Conservation (phyloP, 345 rosid genomes). For the Hibiscus syriacus region DNA sequence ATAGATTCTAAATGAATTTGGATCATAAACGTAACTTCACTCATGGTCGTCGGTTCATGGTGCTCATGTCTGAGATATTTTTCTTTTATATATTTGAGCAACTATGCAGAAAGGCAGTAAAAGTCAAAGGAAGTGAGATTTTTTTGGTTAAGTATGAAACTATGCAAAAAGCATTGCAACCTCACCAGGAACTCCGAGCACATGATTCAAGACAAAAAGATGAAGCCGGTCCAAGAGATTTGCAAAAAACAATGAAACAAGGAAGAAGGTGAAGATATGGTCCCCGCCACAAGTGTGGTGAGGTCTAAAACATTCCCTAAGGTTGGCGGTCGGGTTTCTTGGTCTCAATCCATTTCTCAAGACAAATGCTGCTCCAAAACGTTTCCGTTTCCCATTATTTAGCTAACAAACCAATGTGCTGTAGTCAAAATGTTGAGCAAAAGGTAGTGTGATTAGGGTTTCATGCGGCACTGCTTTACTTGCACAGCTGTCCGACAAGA, state of each 20-base stretch:
- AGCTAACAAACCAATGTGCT: conserved; percentile 15
- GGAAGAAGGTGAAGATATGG: conserved; percentile 20
- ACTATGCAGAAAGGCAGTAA: too few relatives aligned
- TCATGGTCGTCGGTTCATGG: too few relatives aligned
- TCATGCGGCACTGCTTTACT: conserved; percentile 25
- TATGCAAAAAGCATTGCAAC: too few relatives aligned
- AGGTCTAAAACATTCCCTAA: conserved; percentile 31
- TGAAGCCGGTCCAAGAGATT: not conserved
- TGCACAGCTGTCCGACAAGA: conserved; percentile 53
- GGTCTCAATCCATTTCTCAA: conserved; percentile 23
- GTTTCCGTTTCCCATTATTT: not conserved
- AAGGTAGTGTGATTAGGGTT: conserved; percentile 21
- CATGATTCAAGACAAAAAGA: not conserved
- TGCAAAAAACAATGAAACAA: conserved; percentile 12
- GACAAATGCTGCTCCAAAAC: conserved; percentile 18
- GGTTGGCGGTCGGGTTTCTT: conserved; percentile 17
- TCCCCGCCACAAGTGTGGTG: conserved; percentile 28
- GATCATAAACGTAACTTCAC: too few relatives aligned
- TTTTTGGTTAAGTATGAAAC: too few relatives aligned
- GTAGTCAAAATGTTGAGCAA: conserved; percentile 37
- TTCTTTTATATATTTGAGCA: too few relatives aligned
- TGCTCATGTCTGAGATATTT: too few relatives aligned
- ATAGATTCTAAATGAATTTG: too few relatives aligned
- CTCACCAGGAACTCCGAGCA: not conserved
- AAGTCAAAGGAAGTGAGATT: too few relatives aligned